Percentiles rank a stretch among this genome's conserved stretches.
phyloP scores from a whole-genome alignment of 2,329 filamentous ascomycete genomes.

The Aspergillus fumigatiaffinis region DNA sequence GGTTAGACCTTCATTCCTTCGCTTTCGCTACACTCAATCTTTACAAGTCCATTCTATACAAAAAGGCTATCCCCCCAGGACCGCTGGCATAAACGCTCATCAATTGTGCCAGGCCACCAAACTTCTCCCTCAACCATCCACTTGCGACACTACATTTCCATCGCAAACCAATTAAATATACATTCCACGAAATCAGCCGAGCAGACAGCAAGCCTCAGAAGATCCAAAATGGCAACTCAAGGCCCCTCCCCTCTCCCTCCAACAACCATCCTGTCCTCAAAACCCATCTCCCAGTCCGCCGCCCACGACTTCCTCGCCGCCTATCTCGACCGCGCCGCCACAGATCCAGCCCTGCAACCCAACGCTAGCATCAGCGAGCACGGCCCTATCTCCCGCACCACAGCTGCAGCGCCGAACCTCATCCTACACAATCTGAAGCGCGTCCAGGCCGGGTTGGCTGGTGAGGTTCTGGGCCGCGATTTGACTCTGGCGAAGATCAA shows the following conservation, averaged over 20 bases:
- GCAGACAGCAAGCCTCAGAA: not conserved
- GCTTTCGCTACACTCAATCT: not conserved
- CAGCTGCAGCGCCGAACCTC: slow-evolving; percentile 39
- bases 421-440: slow-evolving; percentile 44
- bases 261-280: slow-evolving; percentile 34
- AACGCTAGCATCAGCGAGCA: slow-evolving; percentile 43
- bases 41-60: not conserved
- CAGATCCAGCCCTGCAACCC: slow-evolving; percentile 41
- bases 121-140: not conserved
- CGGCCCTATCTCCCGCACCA: slow-evolving; percentile 40
- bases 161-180: not conserved
- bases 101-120: not conserved
- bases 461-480: slow-evolving; percentile 41
- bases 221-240: slow-evolving; percentile 32
- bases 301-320: slow-evolving; percentile 42
- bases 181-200: not conserved
- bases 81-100: not conserved
- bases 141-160: not conserved
- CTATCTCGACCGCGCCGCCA: slow-evolving; percentile 40
- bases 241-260: slow-evolving; percentile 36
- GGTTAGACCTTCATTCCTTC: slow-evolving; percentile 6
- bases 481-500: slow-evolving; percentile 34
- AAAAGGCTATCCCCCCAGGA: not conserved
- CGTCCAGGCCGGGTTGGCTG: slow-evolving; percentile 41
- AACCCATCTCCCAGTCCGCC: slow-evolving; percentile 33